A percentile compares a stretch with the other conserved stretches of the same genome.
These are phyloP conservation scores for Blastomyces parvus DNA, from an alignment of 2,329 filamentous ascomycete genomes.

Conservation along the genomic window DNA sequence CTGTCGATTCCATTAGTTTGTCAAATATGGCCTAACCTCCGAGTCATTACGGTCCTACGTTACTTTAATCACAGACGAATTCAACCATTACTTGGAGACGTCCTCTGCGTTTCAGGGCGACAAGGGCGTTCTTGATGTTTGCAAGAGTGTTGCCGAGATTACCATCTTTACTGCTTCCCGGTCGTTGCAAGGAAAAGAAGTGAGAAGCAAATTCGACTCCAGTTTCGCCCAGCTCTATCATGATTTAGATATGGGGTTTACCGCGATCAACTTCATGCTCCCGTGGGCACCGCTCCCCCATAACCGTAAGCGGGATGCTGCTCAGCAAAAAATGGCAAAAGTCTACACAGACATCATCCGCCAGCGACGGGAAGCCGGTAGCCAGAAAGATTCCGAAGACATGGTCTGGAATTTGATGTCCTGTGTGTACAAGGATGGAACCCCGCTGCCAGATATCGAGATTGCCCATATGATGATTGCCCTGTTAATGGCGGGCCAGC, in stretches of 20 bases:
- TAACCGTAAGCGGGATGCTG: conserved; percentile 70
- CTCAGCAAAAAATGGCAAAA: conserved; percentile 69
- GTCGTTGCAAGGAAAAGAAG: conserved; percentile 73
- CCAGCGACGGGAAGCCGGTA: conserved; percentile 52
- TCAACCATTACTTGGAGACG: conserved; percentile 61
- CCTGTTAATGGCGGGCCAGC: conserved; percentile 82
- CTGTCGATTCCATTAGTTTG: conserved; percentile 35
- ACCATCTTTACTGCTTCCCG: conserved; percentile 86
- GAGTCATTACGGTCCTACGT: conserved; percentile 62
- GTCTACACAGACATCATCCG: conserved; percentile 76
- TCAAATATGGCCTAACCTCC: conserved; percentile 55
- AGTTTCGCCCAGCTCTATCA: conserved; percentile 75
- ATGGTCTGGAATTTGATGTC: conserved; percentile 90
- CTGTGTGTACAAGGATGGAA: conserved; percentile 74
- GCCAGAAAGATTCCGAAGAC: conserved; percentile 51
- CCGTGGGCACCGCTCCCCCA: conserved; percentile 84
- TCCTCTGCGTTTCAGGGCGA: conserved; percentile 57
- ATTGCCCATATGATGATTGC: conserved; percentile 92
- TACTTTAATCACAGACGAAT: conserved; percentile 65
- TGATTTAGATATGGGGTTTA: conserved; percentile 83
- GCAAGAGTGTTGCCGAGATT: conserved; percentile 69
- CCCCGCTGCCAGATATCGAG: conserved; percentile 67
- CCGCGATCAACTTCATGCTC: conserved; percentile 79
- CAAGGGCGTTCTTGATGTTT: conserved; percentile 61
- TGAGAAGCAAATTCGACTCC: conserved; percentile 70